Percentiles rank a stretch among this genome's conserved stretches.
These are phyloP conservation scores for Circinella minor DNA, from an alignment of 371 early-diverging fungal genomes.

Conservation along the genomic window DNA sequence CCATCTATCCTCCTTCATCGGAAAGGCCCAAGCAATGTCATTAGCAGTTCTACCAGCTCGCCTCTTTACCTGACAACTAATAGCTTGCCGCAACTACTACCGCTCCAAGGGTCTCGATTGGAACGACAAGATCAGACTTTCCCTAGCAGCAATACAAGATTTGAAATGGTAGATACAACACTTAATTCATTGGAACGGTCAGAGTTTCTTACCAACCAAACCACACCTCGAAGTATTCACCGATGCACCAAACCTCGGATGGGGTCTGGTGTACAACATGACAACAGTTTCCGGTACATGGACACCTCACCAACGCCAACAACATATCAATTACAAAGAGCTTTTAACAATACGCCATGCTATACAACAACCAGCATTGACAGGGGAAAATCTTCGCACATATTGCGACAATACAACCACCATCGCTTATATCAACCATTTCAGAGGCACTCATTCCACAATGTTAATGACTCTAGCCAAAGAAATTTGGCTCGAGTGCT, in stretches of 20 bases:
- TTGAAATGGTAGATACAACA: constrained; percentile 30
- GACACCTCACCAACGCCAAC: constrained; percentile 10
- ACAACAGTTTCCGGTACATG: constrained; percentile 16
- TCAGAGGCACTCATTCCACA: constrained; percentile 31
- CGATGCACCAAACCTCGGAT: constrained; percentile 28
- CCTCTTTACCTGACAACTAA: constrained; percentile 17
- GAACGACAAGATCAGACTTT: not conserved
- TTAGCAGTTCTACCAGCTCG: constrained; percentile 32
- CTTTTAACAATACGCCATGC: constrained; percentile 18
- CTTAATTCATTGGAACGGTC: constrained; percentile 28
- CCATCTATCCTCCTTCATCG: constrained; percentile 25
- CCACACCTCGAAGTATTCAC: constrained; percentile 27
- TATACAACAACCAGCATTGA: constrained; percentile 12
- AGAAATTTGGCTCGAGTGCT: constrained; percentile 27
- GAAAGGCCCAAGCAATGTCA: constrained; percentile 29
- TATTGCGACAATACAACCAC: constrained; percentile 38
- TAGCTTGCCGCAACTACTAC: not conserved
- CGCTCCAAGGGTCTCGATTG: not conserved
- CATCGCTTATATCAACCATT: constrained; percentile 32
- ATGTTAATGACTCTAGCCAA: constrained; percentile 19
- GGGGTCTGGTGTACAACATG: constrained; percentile 26
- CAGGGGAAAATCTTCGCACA: constrained; percentile 13
- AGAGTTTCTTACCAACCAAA: constrained; percentile 20
- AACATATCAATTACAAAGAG: constrained; percentile 17
- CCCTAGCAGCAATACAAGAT: not conserved